Percentiles rank a stretch among this genome's conserved stretches.
phyloP scores from a whole-genome alignment of 139 green algal species.

The Chlorella sp. region DNA sequence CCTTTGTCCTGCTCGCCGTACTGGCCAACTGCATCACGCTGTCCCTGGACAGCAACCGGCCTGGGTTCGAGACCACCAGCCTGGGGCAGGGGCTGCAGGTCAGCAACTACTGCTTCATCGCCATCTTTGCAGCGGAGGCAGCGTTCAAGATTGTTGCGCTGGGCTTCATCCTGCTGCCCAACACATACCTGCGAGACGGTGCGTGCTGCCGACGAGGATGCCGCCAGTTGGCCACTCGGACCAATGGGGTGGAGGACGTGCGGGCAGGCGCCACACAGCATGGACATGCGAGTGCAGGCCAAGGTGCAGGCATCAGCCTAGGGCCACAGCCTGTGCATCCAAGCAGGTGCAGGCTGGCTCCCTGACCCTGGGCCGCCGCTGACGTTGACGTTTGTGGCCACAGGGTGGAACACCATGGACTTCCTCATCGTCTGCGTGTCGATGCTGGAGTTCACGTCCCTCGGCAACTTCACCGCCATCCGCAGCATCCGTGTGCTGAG shows the following conservation, averaged over 20 bases:
- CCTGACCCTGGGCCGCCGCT: no score
- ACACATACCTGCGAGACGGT: conserved; percentile 50
- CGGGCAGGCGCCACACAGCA: no score
- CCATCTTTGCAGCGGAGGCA: conserved; percentile 11
- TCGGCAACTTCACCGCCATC: conserved; percentile 49
- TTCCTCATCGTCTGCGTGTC: conserved; percentile 42
- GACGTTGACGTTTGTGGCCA: no score
- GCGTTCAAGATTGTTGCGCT: conserved; percentile 27
- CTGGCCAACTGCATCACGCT: conserved; percentile 1
- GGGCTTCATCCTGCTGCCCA: conserved; percentile 23
- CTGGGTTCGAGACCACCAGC: neutral
- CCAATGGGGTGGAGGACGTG: no score
- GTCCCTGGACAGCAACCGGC: neutral
- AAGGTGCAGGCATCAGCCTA: no score
- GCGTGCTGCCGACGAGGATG: neutral
- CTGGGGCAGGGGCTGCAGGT: neutral
- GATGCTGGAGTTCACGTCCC: conserved; percentile 17
- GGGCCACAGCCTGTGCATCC: no score
- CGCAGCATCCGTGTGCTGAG: conserved; percentile 61
- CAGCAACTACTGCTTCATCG: conserved; percentile 1
- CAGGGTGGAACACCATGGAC: conserved; percentile 66
- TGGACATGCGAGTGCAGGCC: no score
- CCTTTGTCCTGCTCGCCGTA: neutral
- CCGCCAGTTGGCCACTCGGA: neutral
- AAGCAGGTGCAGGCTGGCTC: no score